Evolutionary conservation across 2,329 filamentous ascomycete species (phyloP), one percentile per base, ranked within the genome.

Genomic region (Diaporthe ampelina): DNA sequence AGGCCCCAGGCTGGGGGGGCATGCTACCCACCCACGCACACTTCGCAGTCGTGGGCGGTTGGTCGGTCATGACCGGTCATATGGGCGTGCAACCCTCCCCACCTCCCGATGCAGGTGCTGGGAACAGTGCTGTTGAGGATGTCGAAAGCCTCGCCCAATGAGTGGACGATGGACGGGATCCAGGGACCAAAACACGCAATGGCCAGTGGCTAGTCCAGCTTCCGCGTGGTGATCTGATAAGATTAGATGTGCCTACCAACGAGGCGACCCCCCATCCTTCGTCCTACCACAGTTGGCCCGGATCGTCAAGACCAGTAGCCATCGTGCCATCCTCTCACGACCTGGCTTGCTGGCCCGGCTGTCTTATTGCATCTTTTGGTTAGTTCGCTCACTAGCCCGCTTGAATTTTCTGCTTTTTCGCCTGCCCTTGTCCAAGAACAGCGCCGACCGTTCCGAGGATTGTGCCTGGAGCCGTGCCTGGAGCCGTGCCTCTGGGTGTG

Each of bases 141-240:
- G 40, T 32, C 19, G 26, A 48, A 10, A 11, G 40, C 59, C 59
- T 65, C 17, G 59, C 21, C 26, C 59, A 65, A 65, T 37, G 43
- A 67, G 61, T 50, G 61, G 21, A 52, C 7, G 43, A 13, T 24
- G 11, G 45, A 50, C 61, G 29, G 61, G 35, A 67, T 21, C 19
- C 19, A 29, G 35, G n/a, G 43, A 10, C 26, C 26, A 35, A n/a
- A 21, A n/a, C 4, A 35, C 10, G 35, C n/a, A 63, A 32, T 37
- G 17, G 69, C 24, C 29, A 24, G 13, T 52, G 19, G 37, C 26
- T n/a, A 48, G 29, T 24, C 69, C 50, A 54, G 54, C 56, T 37
- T 1, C 21, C 7, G 43, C 45, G 45, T 45, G 29, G 40, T 29
- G 65, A 73, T 73, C 72, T 73, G 72, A 73, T 73, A 73, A 73